Base-by-base conservation (phyloP, 768 basidiomycete species). In the Tricholoma terreum region DNA sequence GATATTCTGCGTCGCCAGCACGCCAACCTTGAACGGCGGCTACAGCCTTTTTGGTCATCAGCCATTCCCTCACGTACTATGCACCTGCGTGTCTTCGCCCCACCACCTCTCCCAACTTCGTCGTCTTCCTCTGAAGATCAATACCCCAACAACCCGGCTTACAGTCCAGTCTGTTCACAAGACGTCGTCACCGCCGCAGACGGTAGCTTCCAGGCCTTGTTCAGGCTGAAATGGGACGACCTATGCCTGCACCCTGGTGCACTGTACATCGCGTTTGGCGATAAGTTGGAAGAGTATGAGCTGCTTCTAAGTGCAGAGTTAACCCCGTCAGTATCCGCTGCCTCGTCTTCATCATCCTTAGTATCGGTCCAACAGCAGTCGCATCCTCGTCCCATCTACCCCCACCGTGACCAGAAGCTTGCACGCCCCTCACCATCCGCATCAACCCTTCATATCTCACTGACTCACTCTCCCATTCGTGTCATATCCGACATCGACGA, bases 401-500 rank as follows among this genome's bases (percentile, higher is more conserved):
- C 30, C 57, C 60, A 38, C 57, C 54, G 21, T 33, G 19, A 40
- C 27, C 21, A 4, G 7, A 51, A 4, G 4, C 21, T 35, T 19
- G 21, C 27, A 11, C 52, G 24, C 8, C 11, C 43, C 1, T 7
- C 33, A 14, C 27, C 43, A 2, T 11, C 10, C 21, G 12, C 68
- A 6, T 70, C 71, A 22, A 67, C 69, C 1, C 61, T 78, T 4
- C 70, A 71, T 11, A 71, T 83, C 17, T 75, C 83, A 6, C 77
- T 92, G 34, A 82, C 87, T 0, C 74, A 85, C 63, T 80, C 82
- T 2, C 80, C 81, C 1, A 71, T 95, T 12, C 85, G 92, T 15
- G 82, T 96, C 54, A 87, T 98, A 12, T 95, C 93, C 7, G 95
- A 98, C 64, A 89, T 98, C 42, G 95, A 98, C 66, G 95, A 98